phyloP scores from a whole-genome alignment of 2,329 filamentous ascomycete species.

The Xylaria sp. region DNA sequence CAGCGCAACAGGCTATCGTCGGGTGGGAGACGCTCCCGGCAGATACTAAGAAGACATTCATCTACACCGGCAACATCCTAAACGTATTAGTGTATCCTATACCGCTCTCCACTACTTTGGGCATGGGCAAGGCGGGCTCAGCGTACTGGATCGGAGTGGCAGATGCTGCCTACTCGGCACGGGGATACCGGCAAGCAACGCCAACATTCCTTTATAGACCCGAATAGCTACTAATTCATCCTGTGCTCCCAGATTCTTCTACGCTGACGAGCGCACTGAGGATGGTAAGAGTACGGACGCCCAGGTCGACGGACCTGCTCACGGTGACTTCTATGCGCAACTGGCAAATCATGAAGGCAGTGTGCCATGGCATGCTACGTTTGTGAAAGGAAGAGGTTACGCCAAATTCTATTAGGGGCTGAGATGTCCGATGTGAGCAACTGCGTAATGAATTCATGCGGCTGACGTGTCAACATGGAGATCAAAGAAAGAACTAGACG shows the following conservation, averaged over 20 bases:
- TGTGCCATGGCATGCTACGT: conserved; percentile 28
- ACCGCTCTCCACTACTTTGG: conserved; percentile 45
- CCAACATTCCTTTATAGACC: not conserved
- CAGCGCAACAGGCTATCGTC: conserved; percentile 54
- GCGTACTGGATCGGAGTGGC: conserved; percentile 53
- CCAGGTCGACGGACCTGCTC: conserved; percentile 46
- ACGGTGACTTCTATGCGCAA: conserved; percentile 25
- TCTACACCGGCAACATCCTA: conserved; percentile 55
- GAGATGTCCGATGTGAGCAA: too few species aligned
- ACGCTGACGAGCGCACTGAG: conserved; percentile 51
- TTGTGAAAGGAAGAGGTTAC: conserved; percentile 30
- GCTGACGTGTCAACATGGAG: too few species aligned
- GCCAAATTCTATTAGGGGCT: conserved; percentile 10
- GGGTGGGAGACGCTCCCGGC: conserved; percentile 53
- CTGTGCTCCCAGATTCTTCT: conserved; percentile 50
- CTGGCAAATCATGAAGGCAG: conserved; percentile 24
- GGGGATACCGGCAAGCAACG: conserved; percentile 50
- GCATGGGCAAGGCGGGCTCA: conserved; percentile 56
- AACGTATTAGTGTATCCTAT: conserved; percentile 47
- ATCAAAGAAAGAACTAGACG: too few species aligned
- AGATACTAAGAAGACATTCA: conserved; percentile 30
- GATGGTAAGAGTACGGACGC: conserved; percentile 47
- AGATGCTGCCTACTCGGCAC: conserved; percentile 46
- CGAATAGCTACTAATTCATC: too few species aligned
- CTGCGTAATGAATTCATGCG: too few species aligned